These are phyloP conservation scores for Dipodascus geniculatus DNA, from an alignment of 805 yeast genomes.

Conservation along the genomic window DNA sequence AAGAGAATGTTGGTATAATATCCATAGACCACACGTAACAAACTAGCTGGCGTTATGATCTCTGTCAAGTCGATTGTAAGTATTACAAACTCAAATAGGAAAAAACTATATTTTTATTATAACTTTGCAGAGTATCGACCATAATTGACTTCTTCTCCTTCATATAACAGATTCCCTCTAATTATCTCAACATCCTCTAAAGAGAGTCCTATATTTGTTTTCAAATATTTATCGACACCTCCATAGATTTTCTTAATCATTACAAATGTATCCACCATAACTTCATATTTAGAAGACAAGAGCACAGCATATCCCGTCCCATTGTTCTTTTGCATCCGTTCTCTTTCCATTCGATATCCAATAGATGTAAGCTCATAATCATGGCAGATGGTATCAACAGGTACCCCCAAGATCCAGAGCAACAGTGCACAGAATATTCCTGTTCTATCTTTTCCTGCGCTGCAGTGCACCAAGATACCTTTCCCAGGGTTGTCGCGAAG, in stretches of 20 bases:
- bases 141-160: not conserved
- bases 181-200: conserved; percentile 33
- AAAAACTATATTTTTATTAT: not conserved
- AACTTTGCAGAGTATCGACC: not conserved
- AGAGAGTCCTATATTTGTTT: conserved; percentile 32
- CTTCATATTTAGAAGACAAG: conserved; percentile 52
- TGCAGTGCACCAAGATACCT: conserved; percentile 58
- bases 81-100: not conserved
- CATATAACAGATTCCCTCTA: conserved; percentile 21
- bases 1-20: too few species aligned
- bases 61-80: not conserved
- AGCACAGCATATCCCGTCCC: not conserved
- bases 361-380: conserved; percentile 68
- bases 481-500: conserved; percentile 42
- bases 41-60: not conserved
- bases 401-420: conserved; percentile 52
- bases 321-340: conserved; percentile 5
- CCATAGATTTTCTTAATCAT: conserved; percentile 40
- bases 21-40: too few species aligned
- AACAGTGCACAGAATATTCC: conserved; percentile 64
- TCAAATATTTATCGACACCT: conserved; percentile 40
- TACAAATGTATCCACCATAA: conserved; percentile 55
- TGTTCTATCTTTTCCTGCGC: conserved; percentile 82
- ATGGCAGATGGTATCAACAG: conserved; percentile 48
- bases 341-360: conserved; percentile 28